phyloP scores from a whole-genome alignment of 352 stramenopile genomes.

The Globisporangium perplexum region DNA sequence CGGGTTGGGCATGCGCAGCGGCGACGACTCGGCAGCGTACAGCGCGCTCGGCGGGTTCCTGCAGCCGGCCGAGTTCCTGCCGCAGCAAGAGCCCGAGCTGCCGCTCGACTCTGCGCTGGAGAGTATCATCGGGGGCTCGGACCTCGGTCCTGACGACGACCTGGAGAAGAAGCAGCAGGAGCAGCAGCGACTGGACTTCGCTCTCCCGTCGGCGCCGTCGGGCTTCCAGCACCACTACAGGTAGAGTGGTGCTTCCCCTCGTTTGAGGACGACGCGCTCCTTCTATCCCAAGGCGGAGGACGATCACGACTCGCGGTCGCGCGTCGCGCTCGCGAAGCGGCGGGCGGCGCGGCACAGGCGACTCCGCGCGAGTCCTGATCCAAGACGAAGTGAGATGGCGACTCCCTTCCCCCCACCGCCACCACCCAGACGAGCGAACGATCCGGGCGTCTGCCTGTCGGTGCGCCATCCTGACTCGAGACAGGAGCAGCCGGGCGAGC shows the following conservation, averaged over 20 bases:
- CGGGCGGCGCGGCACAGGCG: background rate
- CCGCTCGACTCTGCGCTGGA: constrained; percentile 36
- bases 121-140: constrained; percentile 22
- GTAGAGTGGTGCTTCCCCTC: constrained; percentile 17
- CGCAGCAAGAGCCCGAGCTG: constrained; percentile 38
- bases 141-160: constrained; percentile 13
- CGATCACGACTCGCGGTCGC: background rate
- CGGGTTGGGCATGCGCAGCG: constrained; percentile 28
- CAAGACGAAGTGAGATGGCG: background rate
- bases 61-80: constrained; percentile 36
- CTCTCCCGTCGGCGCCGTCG: constrained; percentile 12
- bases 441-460: background rate
- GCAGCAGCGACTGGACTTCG: constrained; percentile 13
- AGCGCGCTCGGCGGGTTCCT: constrained; percentile 61
- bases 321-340: background rate
- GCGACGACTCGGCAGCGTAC: constrained; percentile 26
- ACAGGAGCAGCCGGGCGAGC: background rate
- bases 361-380: background rate
- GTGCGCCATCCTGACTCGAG: background rate
- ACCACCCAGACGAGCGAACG: background rate
- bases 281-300: background rate
- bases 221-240: constrained; percentile 28
- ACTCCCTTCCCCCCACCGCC: no score
- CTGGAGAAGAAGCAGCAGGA: constrained; percentile 14
- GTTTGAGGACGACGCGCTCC: background rate